Base-by-base conservation (phyloP, 176 grass and related monocot species). In the Musa acuminata region DNA sequence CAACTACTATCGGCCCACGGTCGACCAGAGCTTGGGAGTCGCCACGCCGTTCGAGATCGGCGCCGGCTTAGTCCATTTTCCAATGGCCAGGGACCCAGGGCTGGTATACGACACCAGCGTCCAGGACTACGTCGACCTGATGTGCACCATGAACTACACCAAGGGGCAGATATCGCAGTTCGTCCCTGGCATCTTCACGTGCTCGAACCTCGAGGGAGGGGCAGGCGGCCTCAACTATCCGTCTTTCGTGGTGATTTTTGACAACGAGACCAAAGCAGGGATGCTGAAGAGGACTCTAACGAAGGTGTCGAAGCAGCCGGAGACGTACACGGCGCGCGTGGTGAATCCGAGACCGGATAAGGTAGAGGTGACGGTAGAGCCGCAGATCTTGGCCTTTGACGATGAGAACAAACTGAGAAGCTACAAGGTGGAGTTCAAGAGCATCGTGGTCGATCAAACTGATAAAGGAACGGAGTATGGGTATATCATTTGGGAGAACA, bases 371-470 rank as follows among this genome's bases (percentile, higher is more conserved):
- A 69, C 10, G 27, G 89, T 85, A 8, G 82, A 11, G 19, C 85
- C 85, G 2, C 10, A 69, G 69, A 83, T 12, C 6, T 71, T 88
- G 75, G 71, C 70, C 53, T 92, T 92, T 67, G 51, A 24, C 3
- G 9, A 60, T 23, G 8, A 14, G 17, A 64, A 77, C 2, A 78
- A 86, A 74, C 79, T 64, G 19, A 79, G 24, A 64, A 85, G 52
- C 43, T 88, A 92, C 81, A 71, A 11, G 29, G 89, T 88, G 17
- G 78, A 72, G 78, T 92, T 89, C 75, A 80, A 24, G 72, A 88
- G 81, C 65, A 77, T 49, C 26, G 52, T 22, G 17, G 9, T 16
- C 17, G n/a, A 50, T 9, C 2, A 1, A 21, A 19, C 16, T 0
- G 62, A 23, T 3, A 23, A 64, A 9, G 12, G 35, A 43, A 43